Base-by-base conservation (phyloP, 352 stramenopile genomes). In the Phytophthora europaea region DNA sequence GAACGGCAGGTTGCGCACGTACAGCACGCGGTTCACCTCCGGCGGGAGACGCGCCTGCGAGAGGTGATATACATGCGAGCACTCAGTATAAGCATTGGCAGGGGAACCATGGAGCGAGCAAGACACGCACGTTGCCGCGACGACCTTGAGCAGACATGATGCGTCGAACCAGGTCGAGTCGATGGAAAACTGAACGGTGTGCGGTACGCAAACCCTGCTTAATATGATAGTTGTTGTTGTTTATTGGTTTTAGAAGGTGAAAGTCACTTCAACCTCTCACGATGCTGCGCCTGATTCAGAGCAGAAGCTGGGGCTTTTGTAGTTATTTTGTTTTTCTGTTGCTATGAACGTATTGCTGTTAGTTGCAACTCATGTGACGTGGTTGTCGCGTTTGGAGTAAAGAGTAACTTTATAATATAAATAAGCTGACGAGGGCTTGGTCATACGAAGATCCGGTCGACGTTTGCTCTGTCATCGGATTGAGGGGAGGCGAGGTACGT, bases 1-100 rank as follows among this genome's bases (percentile, higher is more conserved):
- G 80, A 99, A 99, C 20, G 98, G 98, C 55, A 99, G 85, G 83
- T 99, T 99, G 38, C 98, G 94, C 67, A 98, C 94, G 74, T 98
- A 98, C 34, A 99, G 75, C 61, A 99, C 97, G 43, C 98, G 93
- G 83, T 99, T 99, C 12, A 99, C 98, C 85, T 99, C 98, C 9
- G 98, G 98, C 26, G 98, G 98, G 13, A 99, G 88, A 23, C 96
- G 90, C 33, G 83, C 87, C 90, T 96, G 81, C 20, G 2, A 67
- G 18, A 47, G 4, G 26, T 28, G 58, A 53, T n/a, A 62, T 2
- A 22, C 18, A 50, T 50, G 16, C 16, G 2, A 0, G 18, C 18
- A 15, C 18, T 23, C 18, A 20, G 18, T 52, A 52, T 52, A 20
- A 52, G 45, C 18, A 23, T 10, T 23, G 45, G 10, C 0, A 23